Percentiles rank a stretch among this genome's conserved stretches.
These are phyloP conservation scores for Alopecurus myosuroides DNA, from an alignment of 176 grass and related monocot species.

Conservation along the genomic window DNA sequence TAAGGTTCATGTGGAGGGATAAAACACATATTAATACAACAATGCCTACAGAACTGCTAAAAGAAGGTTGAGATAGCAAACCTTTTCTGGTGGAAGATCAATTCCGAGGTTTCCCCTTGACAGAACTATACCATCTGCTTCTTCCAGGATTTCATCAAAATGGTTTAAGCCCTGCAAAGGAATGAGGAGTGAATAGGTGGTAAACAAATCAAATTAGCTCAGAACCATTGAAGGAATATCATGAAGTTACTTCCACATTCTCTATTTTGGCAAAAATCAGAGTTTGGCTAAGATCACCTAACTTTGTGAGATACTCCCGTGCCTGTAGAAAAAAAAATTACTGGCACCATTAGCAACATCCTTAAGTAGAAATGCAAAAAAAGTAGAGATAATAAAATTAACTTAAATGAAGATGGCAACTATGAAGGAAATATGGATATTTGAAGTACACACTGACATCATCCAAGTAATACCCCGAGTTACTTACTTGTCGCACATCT, in stretches of 20 bases:
- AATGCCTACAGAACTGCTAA: not conserved
- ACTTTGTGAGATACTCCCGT: slow-evolving; percentile 66
- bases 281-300: slow-evolving; percentile 86
- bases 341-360: not conserved
- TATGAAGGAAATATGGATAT: not conserved
- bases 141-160: slow-evolving; percentile 92
- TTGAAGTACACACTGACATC: not conserved
- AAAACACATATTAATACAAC: not conserved
- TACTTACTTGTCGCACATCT: no score
- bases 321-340: slow-evolving; percentile 53
- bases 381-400: not conserved
- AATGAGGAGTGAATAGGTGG: slow-evolving; percentile 10
- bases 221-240: not conserved
- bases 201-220: not conserved
- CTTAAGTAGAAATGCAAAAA: not conserved
- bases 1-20: no score
- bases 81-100: slow-evolving; percentile 98
- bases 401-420: not conserved
- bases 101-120: slow-evolving; percentile 95
- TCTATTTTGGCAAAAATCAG: slow-evolving; percentile 98
- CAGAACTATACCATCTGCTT: slow-evolving; percentile 92
- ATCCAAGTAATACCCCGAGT: not conserved
- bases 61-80: slow-evolving; percentile 10
- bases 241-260: slow-evolving; percentile 76
- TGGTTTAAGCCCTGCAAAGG: slow-evolving; percentile 80